Conservation (phyloP, 345 rosid species). For the Geranium rotundifolium region DNA sequence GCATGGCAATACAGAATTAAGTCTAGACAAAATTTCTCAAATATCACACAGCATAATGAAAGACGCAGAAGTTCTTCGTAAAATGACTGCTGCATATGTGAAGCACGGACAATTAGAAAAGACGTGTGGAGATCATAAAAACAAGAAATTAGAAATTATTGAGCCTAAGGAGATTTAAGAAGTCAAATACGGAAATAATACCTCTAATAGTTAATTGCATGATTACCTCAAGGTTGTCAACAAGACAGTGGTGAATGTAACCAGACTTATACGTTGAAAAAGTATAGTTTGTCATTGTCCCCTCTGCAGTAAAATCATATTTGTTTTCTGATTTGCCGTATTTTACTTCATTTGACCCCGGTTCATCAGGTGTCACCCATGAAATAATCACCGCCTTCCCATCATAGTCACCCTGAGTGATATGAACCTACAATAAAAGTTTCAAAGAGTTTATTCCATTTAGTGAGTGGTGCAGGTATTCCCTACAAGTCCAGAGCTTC, state of each 20-base stretch:
- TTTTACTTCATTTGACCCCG: slow-evolving; percentile 40
- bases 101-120: background rate
- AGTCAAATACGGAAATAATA: slow-evolving; percentile 1
- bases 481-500: background rate
- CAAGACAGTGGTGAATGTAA: slow-evolving; percentile 61
- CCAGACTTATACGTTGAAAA: slow-evolving; percentile 70
- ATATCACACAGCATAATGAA: background rate
- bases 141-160: background rate
- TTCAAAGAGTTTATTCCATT: background rate
- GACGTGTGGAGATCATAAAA: background rate
- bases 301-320: slow-evolving; percentile 44
- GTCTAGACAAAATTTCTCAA: background rate
- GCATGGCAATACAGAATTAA: background rate
- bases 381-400: slow-evolving; percentile 78
- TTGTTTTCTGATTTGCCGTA: slow-evolving; percentile 35
- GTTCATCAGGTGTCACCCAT: slow-evolving; percentile 74
- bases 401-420: slow-evolving; percentile 83
- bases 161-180: background rate
- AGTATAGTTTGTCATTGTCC: slow-evolving; percentile 48
- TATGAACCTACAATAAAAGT: slow-evolving; percentile 43
- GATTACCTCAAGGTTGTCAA: slow-evolving; percentile 70
- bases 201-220: slow-evolving; percentile 1
- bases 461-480: background rate
- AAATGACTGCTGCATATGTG: background rate
- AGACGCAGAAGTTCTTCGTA: background rate